phyloP scores from a whole-genome alignment of 805 yeast species.

The Candida adriatica region DNA sequence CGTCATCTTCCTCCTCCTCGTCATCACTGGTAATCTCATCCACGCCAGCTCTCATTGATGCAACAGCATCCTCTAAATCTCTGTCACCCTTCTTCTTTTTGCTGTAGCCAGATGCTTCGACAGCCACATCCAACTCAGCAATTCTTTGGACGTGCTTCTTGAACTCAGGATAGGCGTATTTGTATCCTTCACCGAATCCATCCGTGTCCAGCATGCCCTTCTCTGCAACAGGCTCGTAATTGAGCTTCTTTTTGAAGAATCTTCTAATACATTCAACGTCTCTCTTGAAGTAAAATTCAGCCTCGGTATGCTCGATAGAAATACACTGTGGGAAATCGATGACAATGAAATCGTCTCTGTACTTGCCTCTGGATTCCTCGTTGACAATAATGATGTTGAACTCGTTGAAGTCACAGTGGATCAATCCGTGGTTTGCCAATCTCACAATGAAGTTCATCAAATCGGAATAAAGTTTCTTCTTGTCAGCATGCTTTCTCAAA shows the following conservation, averaged over 20 bases:
- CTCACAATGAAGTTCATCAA: slow-evolving; percentile 82
- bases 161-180: slow-evolving; percentile 73
- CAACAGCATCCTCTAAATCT: slow-evolving; percentile 74
- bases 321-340: slow-evolving; percentile 99
- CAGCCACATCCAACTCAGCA: slow-evolving; percentile 72
- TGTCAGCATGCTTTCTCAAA: slow-evolving; percentile 61
- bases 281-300: slow-evolving; percentile 79
- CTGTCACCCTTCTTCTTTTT: slow-evolving; percentile 48
- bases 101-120: slow-evolving; percentile 83
- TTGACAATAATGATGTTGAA: slow-evolving; percentile 86
- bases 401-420: slow-evolving; percentile 97
- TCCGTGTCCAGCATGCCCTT: slow-evolving; percentile 66
- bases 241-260: slow-evolving; percentile 74
- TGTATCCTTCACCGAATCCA: slow-evolving; percentile 77
- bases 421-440: slow-evolving; percentile 80
- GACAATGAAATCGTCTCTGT: slow-evolving; percentile 71
- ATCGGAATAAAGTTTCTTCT: slow-evolving; percentile 69
- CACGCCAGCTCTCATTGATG: slow-evolving; percentile 46
- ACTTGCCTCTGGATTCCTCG: slow-evolving; percentile 39
- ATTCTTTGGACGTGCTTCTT: slow-evolving; percentile 64
- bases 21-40: slow-evolving; percentile 19
- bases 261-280: slow-evolving; percentile 87
- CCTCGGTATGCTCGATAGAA: slow-evolving; percentile 85
- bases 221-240: slow-evolving; percentile 65
- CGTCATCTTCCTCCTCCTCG: slow-evolving; percentile 39